A percentile compares a stretch with the other conserved stretches of the same genome.
phyloP scores from a whole-genome alignment of 495 filamentous ascomycete species.

The Niebla homalea region DNA sequence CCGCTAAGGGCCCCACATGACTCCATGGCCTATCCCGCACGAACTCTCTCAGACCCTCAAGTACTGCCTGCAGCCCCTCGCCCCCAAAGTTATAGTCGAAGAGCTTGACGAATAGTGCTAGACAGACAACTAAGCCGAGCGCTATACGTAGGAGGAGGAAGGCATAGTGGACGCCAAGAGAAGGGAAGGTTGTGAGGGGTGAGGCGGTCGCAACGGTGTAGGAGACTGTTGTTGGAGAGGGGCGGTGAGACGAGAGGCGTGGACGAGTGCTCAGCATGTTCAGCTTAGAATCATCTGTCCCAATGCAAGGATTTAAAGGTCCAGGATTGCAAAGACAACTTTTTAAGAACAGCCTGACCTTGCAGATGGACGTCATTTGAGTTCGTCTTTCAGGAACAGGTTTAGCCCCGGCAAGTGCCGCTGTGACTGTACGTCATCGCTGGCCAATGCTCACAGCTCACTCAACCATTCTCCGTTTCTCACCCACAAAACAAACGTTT shows the following conservation, averaged over 20 bases:
- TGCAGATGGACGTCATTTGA: too few relatives aligned
- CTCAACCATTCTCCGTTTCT: neutral
- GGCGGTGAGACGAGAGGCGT: slow-evolving; percentile 52
- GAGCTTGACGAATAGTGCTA: slow-evolving; percentile 25
- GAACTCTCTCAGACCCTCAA: neutral
- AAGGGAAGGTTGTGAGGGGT: slow-evolving; percentile 39
- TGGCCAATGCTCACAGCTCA: neutral
- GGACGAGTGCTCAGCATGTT: slow-evolving; percentile 38
- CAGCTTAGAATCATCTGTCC: too few relatives aligned
- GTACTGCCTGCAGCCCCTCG: too few relatives aligned
- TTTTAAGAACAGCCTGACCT: too few relatives aligned
- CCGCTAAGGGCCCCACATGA: slow-evolving; percentile 23
- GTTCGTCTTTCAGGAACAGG: slow-evolving; percentile 10
- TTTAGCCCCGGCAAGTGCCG: slow-evolving; percentile 4
- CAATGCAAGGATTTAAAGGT: neutral
- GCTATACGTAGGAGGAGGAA: slow-evolving; percentile 37
- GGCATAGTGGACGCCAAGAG: slow-evolving; percentile 38
- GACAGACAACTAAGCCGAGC: slow-evolving; percentile 27
- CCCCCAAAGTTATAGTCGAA: neutral
- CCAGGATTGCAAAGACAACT: too few relatives aligned
- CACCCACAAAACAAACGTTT: neutral
- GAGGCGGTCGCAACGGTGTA: slow-evolving; percentile 71
- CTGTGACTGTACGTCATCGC: neutral
- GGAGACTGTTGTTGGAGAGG: slow-evolving; percentile 74
- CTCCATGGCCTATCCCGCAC: slow-evolving; percentile 17